Evolutionary conservation across 441 rosid genomes (phyloP), one percentile per base, ranked within the genome.

Genomic region (Flueggea neowawraea): DNA sequence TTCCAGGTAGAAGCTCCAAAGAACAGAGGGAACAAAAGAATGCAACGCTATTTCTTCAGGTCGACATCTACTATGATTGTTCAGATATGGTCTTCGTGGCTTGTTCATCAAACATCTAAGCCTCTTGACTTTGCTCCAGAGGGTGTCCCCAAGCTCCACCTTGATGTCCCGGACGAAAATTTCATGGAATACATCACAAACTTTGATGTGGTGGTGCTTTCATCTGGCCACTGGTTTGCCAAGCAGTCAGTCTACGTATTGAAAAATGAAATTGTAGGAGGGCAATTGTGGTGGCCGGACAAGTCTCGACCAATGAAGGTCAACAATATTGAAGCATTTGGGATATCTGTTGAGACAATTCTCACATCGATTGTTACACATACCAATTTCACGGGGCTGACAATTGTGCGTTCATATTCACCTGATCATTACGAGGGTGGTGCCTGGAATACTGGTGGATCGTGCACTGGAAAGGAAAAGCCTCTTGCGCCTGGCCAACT

Each of bases 221-320:
- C 99, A 55, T 91, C 95, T 12, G 99, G 99, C 54, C 99, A 94
- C 73, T 94, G 99, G 97, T 94, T 91, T 65, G 94, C 96, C 54
- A 94, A 91, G 79, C 97, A 91, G 63, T 94, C 96, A 1, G 96
- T 76, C 58, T 94, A 94, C 72, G 61, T 91, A 55, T 72, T 89
- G 73, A 86, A 91, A 44, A 84, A 86, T 31, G 84, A 91, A 81
- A 83, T 94, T 32, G 87, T 89, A 22, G 99, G 99, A 70, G 97
- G 97, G 36, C 96, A 94, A 54, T 55, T 91, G 57, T 94, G 96
- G 97, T 91, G 94, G 95, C 92, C 94, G 0, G 81, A 89, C 73
- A 81, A 78, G 70, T 78, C 92, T 60, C 81, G 67, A 55, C 73
- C 73, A n/a, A 83, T 77, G 92, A 83, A 89, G 79, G 69, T 94